phyloP scores from a whole-genome alignment of 106 monocot species.

The Phalaenopsis aphrodite region DNA sequence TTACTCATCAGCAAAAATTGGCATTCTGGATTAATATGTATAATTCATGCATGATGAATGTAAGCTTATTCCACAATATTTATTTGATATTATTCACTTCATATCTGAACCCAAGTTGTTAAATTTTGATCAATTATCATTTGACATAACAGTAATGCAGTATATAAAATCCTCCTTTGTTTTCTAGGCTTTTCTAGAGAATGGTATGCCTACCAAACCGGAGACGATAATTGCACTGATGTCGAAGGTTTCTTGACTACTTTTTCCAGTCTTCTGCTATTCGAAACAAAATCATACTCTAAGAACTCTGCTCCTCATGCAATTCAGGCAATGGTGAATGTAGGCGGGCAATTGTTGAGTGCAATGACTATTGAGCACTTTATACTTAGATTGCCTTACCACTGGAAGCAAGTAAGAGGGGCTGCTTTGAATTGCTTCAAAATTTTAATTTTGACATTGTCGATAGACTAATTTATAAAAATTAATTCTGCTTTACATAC shows the following conservation, averaged over 20 bases:
- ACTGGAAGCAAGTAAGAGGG: constrained; percentile 51
- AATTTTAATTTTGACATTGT: background rate
- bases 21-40: constrained; percentile 98
- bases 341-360: constrained; percentile 65
- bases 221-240: constrained; percentile 69
- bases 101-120: no score
- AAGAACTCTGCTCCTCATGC: background rate
- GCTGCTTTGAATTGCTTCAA: background rate
- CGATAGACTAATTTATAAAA: background rate
- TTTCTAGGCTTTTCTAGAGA: constrained; percentile 73
- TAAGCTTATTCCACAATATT: constrained; percentile 15
- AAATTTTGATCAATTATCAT: no score
- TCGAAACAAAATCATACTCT: background rate
- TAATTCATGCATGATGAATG: constrained; percentile 99
- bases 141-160: background rate
- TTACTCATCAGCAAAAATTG: constrained; percentile 79
- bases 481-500: constrained; percentile 21
- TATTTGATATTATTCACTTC: no score
- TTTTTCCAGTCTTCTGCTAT: background rate
- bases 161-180: background rate
- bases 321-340: constrained; percentile 79
- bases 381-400: constrained; percentile 69
- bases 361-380: constrained; percentile 95
- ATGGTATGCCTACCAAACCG: constrained; percentile 70
- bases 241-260: constrained; percentile 46